Evolutionary conservation across 345 rosid genomes (phyloP), one percentile per base, ranked within the genome.

Genomic region (Raphanus sativus): DNA sequence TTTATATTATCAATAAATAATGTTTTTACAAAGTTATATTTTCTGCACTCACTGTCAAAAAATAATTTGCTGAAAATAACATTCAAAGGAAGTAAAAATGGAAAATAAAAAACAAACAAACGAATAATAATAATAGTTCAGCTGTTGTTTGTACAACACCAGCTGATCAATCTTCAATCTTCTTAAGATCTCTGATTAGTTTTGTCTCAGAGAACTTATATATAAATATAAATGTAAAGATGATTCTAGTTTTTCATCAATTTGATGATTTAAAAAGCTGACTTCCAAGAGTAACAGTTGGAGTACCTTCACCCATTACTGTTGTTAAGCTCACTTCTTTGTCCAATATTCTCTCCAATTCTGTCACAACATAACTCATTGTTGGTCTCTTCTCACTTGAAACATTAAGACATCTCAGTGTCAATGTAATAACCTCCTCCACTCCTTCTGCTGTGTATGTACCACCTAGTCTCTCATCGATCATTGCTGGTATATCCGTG

Each of bases 281-380:
- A 82, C 98, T 93, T 81, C 98, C 98, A 58, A 87, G 98, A 21
- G 86, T 88, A 80, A 94, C 97, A 1, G 80, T 86, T 8, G 97
- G 86, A 65, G 90, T 87, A 75, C 94, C 94, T 86, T 88, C 95
- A 56, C 94, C 94, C 93, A 92, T 88, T 6, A 88, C 84, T 38
- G 90, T 89, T 0, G 96, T 94, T 86, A 89, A 85, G 80, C 81
- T 90, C 86, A 81, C 89, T 80, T 94, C 98, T 55, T 88, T 90
- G 67, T 92, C 94, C 2, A 86, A 82, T 70, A 89, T 88, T 32
- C 90, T 83, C 40, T 94, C 97, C 13, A 94, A 86, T 70, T 94
- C 98, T 83, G 69, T 84, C 71, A 88, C 88, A 75, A 92, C 89
- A 64, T 84, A n/a, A 71, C 83, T 87, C 94, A 90, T 92, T 0